Evolutionary conservation across 306 rosid genomes (phyloP), one percentile per base, ranked within the genome.

Genomic region (Bauhinia variegata): DNA sequence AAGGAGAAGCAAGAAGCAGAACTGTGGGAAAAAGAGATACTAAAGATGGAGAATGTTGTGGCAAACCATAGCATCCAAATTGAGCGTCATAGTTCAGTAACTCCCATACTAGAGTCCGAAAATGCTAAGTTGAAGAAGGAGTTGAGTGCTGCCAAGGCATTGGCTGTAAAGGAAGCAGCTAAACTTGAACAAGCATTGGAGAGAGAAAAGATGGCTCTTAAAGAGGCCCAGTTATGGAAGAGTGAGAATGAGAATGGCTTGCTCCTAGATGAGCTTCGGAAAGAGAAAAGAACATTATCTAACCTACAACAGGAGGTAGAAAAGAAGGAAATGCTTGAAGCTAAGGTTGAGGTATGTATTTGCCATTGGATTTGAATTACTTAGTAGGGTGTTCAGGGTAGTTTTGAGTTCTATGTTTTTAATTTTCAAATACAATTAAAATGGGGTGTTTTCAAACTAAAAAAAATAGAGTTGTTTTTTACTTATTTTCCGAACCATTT

Each of bases 11-110:
- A 79, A 69, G 87, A 75, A 57, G 79, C 54, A 0, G 84, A 65
- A 15, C 49, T 42, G 28, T 66, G 30, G 60, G 55, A 62, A 63
- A 79, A 72, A 49, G 95, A 74, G 57, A 71, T 85, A 51, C 56
- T 78, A 55, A 86, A 83, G 72, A 58, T 81, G 86, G 89, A 85
- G 75, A 65, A 77, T 79, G 89, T 86, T 28, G 44, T 78, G 65
- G 71, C 60, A 60, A 82, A 78, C 72, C 70, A 78, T n/a, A 75
- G 58, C 67, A 68, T 16, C 46, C 80, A 77, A 73, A 71, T 75
- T 32, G 83, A 77, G 63, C 60, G n/a, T 55, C 84, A 81, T 65
- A 58, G 75, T 43, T 62, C 84, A 33, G 18, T 68, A 18, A 47
- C 68, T 33, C 51, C 33, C 19, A 33, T 9, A 12, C 78, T 81